Evolutionary conservation across 305 asterid species (phyloP).

Genomic region (Coffea humblotiana): DNA sequence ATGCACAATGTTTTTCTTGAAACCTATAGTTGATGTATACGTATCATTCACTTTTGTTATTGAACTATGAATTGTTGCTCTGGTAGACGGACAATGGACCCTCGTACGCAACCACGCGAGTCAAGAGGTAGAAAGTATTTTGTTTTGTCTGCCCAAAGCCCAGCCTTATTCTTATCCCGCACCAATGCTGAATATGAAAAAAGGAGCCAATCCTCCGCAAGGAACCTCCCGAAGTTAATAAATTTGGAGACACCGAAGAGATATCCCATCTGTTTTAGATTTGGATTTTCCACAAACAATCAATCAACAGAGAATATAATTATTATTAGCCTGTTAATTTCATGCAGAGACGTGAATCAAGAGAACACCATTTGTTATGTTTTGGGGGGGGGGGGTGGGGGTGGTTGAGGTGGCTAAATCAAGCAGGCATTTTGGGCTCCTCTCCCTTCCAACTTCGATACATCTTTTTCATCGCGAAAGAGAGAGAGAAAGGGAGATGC

Average conservation of each 20-base stretch:
- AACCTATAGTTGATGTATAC: too few species aligned
- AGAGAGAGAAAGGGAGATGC: conserved; percentile 3
- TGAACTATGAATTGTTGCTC: background rate
- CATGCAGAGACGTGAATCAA: background rate
- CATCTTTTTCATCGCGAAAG: conserved; percentile 11
- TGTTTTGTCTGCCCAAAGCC: background rate
- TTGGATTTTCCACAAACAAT: background rate
- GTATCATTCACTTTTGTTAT: background rate
- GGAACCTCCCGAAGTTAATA: background rate
- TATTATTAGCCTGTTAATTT: background rate
- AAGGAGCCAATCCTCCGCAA: too few species aligned
- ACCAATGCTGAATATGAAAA: background rate
- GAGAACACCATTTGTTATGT: background rate
- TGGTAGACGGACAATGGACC: background rate
- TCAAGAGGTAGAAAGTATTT: background rate
- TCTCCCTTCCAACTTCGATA: background rate
- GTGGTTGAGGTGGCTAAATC: conserved; percentile 19
- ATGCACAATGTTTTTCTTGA: background rate
- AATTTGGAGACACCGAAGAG: background rate
- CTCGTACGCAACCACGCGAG: too few species aligned
- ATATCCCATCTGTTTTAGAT: too few species aligned
- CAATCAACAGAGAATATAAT: too few species aligned
- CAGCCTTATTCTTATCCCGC: background rate
- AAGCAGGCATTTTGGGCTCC: background rate
- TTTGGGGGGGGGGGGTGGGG: background rate